A percentile compares a stretch with the other conserved stretches of the same genome.
Conservation (phyloP, 176 grass and related monocot species). For the Oryza longistaminata region DNA sequence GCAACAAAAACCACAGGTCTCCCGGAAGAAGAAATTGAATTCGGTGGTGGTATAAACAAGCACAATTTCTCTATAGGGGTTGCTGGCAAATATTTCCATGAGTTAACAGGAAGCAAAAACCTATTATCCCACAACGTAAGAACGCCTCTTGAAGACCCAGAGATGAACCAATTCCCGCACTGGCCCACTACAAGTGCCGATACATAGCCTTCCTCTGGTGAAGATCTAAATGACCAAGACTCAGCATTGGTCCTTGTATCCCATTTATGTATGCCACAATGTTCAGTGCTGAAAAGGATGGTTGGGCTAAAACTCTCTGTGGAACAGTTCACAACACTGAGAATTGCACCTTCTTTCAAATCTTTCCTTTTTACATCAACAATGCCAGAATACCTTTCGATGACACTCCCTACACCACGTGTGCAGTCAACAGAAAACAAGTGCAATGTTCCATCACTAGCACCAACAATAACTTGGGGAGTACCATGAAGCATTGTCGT, state of each 20-base stretch:
- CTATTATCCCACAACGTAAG: conserved; percentile 96
- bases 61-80: conserved; percentile 90
- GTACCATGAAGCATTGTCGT: conserved; percentile 78
- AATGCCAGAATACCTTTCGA: conserved; percentile 89
- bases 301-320: conserved; percentile 66
- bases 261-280: conserved; percentile 83
- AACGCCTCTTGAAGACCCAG: conserved; percentile 90
- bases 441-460: conserved; percentile 81
- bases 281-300: conserved; percentile 85
- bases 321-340: conserved; percentile 79
- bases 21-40: conserved; percentile 58
- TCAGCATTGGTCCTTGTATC: conserved; percentile 76
- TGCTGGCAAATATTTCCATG: conserved; percentile 81
- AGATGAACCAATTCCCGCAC: conserved; percentile 96
- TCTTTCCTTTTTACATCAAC: conserved; percentile 79
- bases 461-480: conserved; percentile 73
- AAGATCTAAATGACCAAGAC: conserved; percentile 80
- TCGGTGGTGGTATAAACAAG: conserved; percentile 80
- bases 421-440: conserved; percentile 90
- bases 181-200: conserved; percentile 81
- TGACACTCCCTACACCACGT: conserved; percentile 65
- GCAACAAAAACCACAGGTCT: conserved; percentile 92
- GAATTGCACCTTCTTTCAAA: conserved; percentile 78
- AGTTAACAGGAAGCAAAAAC: conserved; percentile 93
- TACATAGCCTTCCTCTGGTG: conserved; percentile 77